Evolutionary conservation across 768 basidiomycete genomes (phyloP).

Genomic region (Chiua virens): DNA sequence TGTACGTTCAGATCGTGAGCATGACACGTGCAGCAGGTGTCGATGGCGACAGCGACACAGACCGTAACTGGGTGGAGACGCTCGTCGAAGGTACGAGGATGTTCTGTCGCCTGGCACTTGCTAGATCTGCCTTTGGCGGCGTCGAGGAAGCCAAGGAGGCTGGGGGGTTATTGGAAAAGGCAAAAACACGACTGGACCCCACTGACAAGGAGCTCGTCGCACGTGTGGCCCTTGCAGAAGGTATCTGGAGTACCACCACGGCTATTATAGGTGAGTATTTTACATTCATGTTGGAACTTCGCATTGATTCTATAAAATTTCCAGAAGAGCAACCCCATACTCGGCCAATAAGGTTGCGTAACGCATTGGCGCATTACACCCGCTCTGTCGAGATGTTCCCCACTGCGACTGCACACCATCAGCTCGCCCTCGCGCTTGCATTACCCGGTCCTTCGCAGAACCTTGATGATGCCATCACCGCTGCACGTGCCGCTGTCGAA

Average conservation of each 20-base stretch:
- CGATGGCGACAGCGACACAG: slow-evolving; percentile 56
- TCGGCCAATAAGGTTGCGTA: slow-evolving; percentile 57
- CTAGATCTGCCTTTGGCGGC: slow-evolving; percentile 37
- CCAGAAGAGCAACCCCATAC: slow-evolving; percentile 66
- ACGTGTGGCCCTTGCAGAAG: slow-evolving; percentile 65
- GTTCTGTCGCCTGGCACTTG: slow-evolving; percentile 56
- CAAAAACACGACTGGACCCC: slow-evolving; percentile 50
- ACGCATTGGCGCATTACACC: slow-evolving; percentile 53
- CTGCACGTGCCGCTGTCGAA: slow-evolving; percentile 74
- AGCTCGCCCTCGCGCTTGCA: slow-evolving; percentile 74
- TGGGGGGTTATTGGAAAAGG: slow-evolving; percentile 56
- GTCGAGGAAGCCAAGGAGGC: slow-evolving; percentile 66
- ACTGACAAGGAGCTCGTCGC: slow-evolving; percentile 56
- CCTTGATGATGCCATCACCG: slow-evolving; percentile 62
- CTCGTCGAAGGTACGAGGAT: slow-evolving; percentile 76
- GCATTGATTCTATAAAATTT: neutral
- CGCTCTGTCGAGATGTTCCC: slow-evolving; percentile 48
- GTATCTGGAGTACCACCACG: slow-evolving; percentile 69
- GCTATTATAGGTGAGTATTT: slow-evolving; percentile 59
- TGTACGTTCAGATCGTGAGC: slow-evolving; percentile 83
- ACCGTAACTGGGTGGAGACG: slow-evolving; percentile 73
- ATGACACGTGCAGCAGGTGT: slow-evolving; percentile 67
- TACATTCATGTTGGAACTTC: neutral
- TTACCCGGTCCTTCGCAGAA: slow-evolving; percentile 65
- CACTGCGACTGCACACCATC: slow-evolving; percentile 64